Percentiles rank a stretch among this genome's conserved stretches.
Conservation (phyloP, 2,329 filamentous ascomycete genomes). For the Hypoxylon sp. region DNA sequence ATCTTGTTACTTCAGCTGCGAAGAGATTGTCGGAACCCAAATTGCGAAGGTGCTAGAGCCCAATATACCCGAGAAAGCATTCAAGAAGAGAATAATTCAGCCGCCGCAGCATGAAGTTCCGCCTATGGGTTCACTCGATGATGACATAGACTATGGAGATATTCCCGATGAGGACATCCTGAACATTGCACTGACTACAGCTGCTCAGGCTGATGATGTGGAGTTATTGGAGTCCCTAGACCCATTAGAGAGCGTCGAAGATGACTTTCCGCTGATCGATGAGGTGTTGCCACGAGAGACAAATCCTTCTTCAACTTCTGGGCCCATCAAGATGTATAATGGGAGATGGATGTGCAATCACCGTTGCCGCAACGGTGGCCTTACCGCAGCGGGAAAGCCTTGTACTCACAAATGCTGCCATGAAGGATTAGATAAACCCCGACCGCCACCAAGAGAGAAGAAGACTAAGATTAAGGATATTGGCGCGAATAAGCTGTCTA, state of each 20-base stretch:
- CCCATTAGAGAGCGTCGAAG: conserved; percentile 48
- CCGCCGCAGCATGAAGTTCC: neutral
- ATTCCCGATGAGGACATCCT: conserved; percentile 62
- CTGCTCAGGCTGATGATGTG: conserved; percentile 46
- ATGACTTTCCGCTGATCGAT: conserved; percentile 69
- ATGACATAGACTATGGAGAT: conserved; percentile 53
- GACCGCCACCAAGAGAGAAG: conserved; percentile 58
- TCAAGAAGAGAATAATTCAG: conserved; percentile 41
- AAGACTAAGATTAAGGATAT: conserved; percentile 47
- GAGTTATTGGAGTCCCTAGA: conserved; percentile 34
- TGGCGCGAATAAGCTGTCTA: conserved; percentile 30
- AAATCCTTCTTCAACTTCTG: conserved; percentile 31
- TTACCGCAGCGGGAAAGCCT: conserved; percentile 56
- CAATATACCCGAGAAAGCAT: conserved; percentile 55
- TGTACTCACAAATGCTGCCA: conserved; percentile 83
- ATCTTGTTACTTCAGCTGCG: conserved; percentile 82
- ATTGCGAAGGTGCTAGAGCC: conserved; percentile 51
- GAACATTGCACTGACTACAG: conserved; percentile 51
- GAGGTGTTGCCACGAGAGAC: conserved; percentile 58
- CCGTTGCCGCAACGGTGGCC: conserved; percentile 64
- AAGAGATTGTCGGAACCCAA: conserved; percentile 80
- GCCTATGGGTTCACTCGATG: conserved; percentile 14
- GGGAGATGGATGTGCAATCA: conserved; percentile 84
- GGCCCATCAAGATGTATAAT: conserved; percentile 72
- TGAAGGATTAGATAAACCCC: conserved; percentile 77